Conservation (phyloP, 306 rosid genomes). For the Inga laurina region DNA sequence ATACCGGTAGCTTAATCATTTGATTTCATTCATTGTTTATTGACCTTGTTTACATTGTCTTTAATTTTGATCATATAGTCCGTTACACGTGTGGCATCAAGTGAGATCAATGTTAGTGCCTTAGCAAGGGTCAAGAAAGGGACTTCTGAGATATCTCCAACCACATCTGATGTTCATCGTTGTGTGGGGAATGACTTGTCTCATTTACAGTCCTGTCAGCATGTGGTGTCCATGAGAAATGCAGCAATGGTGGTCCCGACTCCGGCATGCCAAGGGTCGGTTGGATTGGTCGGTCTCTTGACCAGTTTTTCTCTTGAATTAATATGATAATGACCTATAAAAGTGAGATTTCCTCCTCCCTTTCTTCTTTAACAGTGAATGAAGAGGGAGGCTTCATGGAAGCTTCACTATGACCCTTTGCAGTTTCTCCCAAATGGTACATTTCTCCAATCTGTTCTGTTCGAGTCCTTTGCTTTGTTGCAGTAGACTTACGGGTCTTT, state of each 20-base stretch:
- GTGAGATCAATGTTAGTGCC: constrained; percentile 44
- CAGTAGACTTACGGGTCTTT: neutral
- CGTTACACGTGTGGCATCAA: constrained; percentile 49
- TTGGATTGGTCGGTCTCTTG: constrained; percentile 29
- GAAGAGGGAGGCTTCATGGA: constrained; percentile 31
- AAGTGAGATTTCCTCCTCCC: neutral
- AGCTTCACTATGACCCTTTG: constrained; percentile 41
- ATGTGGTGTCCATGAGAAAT: constrained; percentile 57
- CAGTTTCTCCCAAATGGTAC: constrained; percentile 49
- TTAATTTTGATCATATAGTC: constrained; percentile 47
- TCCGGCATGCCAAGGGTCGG: constrained; percentile 38
- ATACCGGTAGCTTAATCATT: constrained; percentile 23
- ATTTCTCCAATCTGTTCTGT: constrained; percentile 26
- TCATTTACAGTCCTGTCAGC: constrained; percentile 59
- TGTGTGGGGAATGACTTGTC: constrained; percentile 60
- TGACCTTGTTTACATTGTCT: constrained; percentile 33
- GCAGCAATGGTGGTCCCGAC: constrained; percentile 76
- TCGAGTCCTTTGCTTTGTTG: neutral
- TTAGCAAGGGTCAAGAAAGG: constrained; percentile 51
- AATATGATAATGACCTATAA: constrained; percentile 23
- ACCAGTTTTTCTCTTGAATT: neutral
- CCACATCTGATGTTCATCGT: constrained; percentile 55
- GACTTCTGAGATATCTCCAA: constrained; percentile 53
- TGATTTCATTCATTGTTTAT: constrained; percentile 8
- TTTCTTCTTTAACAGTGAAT: constrained; percentile 28